Conservation (phyloP, 805 yeast genomes). For the Groenewaldozyma salmanticensis region DNA sequence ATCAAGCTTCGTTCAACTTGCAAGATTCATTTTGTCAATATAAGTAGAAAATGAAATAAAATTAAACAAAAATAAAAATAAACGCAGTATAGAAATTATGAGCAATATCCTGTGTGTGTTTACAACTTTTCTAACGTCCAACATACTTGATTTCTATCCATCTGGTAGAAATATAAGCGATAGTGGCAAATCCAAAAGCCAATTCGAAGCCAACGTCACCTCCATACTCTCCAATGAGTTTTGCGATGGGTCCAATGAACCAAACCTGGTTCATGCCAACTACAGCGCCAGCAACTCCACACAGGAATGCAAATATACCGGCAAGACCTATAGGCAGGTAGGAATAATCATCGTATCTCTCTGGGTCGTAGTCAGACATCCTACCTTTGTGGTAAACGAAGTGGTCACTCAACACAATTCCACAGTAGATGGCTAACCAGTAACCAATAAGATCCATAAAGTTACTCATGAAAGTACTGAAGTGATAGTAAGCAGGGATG, state of each 20-base stretch:
- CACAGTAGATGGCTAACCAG: conserved; percentile 78
- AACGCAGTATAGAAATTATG: background rate
- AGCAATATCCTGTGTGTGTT: no score
- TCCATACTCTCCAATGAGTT: conserved; percentile 51
- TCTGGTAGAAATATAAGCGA: conserved; percentile 49
- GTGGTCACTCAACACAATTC: conserved; percentile 73
- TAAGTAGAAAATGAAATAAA: background rate
- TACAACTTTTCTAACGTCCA: conserved; percentile 17
- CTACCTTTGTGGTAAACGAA: conserved; percentile 59
- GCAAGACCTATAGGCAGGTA: conserved; percentile 69
- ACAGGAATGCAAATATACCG: conserved; percentile 66
- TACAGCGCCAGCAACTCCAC: conserved; percentile 79
- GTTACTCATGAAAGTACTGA: conserved; percentile 63
- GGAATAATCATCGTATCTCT: conserved; percentile 46
- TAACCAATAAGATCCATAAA: conserved; percentile 90
- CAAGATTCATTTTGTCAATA: background rate
- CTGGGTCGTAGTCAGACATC: conserved; percentile 52
- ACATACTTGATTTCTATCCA: conserved; percentile 57
- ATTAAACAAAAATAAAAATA: background rate
- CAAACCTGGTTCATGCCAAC: conserved; percentile 83
- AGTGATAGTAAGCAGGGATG: conserved; percentile 77
- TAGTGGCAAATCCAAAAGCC: conserved; percentile 54
- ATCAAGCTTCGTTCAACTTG: no score
- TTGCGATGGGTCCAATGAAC: conserved; percentile 66
- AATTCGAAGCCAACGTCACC: conserved; percentile 87